Evolutionary conservation across 1,284 basidiomycete genomes (phyloP), one percentile per base, ranked within the genome.

Genomic region (Ceratobasidium sp.): DNA sequence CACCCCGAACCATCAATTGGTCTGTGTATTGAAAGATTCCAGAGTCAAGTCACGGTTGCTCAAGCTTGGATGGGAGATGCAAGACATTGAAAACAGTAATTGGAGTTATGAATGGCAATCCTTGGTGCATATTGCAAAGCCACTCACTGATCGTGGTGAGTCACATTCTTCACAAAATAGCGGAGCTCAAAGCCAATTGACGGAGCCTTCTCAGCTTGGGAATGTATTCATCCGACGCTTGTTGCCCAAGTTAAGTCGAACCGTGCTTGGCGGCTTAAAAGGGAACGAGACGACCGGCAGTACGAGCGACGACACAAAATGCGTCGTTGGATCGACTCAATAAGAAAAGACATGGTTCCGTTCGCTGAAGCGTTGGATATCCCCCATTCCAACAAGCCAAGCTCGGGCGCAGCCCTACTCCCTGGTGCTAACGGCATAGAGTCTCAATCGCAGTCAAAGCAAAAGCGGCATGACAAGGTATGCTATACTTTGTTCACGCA

Each of bases 21-120:
- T 43, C 8, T 4, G 5, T 25, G n/a, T 43, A 25, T 34, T 67
- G 15, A 62, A 52, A 8, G 17, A n/a, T 32, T 51, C 1, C 54
- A 74, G 70, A 29, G 59, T 74, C 40, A 44, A 51, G 25, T 74
- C 59, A n/a, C 70, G 70, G 11, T 32, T 74, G 5, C 19, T 74
- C 34, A 46, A 62, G 19, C 57, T 74, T 29, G 70, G 70, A n/a
- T 74, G 70, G 70, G 61, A 62, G 11, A 44, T 17, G 11, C 6
- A 22, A 8, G 70, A 74, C 46, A 25, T 74, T 32, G 32, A 64
- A 2, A 1, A 13, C 17, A 43, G 34, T 15, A 46, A 74, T 13
- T 52, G 70, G 46, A 51, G 32, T 9, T 37, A 54, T 17, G 57
- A 74, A 43, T 74, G 70, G 70, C 9, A 22, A 8, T 51, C 44